A percentile compares a stretch with the other conserved stretches of the same genome.
phyloP scores from a whole-genome alignment of 108 stramenopile species.

The Stephanodiscus triporus region DNA sequence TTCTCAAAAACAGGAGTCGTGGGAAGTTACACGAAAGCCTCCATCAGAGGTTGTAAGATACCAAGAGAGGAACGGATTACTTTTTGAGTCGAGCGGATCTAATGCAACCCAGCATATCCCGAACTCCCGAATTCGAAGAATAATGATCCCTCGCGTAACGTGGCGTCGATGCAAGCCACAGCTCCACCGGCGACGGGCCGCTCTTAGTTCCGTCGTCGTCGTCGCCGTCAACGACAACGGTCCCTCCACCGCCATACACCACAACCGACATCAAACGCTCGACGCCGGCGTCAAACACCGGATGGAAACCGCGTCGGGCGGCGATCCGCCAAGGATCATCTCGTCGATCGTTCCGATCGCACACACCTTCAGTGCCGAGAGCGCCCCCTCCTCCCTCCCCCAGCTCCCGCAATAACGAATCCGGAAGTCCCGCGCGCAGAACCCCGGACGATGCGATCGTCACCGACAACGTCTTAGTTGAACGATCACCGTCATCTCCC shows the following conservation, averaged over 20 bases:
- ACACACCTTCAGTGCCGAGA: too few relatives aligned
- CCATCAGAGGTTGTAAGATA: too few relatives aligned
- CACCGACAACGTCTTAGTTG: too few relatives aligned
- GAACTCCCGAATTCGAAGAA: slow-evolving; percentile 29
- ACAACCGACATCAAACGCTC: slow-evolving; percentile 38
- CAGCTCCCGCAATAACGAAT: slow-evolving; percentile 4
- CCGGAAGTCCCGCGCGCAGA: slow-evolving; percentile 30
- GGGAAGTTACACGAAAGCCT: too few relatives aligned
- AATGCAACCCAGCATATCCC: slow-evolving; percentile 32
- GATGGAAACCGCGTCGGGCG: slow-evolving; percentile 22
- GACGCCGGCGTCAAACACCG: slow-evolving; percentile 57
- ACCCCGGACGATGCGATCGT: slow-evolving; percentile 14
- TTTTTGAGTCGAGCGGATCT: not conserved
- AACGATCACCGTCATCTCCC: too few relatives aligned
- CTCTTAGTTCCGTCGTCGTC: not conserved
- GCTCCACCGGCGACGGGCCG: slow-evolving; percentile 1
- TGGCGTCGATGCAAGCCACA: slow-evolving; percentile 36
- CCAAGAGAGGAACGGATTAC: too few relatives aligned
- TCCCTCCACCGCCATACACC: not conserved
- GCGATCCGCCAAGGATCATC: slow-evolving; percentile 21
- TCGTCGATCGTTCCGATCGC: slow-evolving; percentile 3
- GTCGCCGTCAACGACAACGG: too few relatives aligned
- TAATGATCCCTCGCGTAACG: slow-evolving; percentile 37
- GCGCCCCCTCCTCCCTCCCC: not conserved
- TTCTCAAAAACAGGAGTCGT: too few relatives aligned